Percentiles rank a stretch among this genome's conserved stretches.
Conservation (phyloP, 2,329 filamentous ascomycete species). For the Penicillium sp. region DNA sequence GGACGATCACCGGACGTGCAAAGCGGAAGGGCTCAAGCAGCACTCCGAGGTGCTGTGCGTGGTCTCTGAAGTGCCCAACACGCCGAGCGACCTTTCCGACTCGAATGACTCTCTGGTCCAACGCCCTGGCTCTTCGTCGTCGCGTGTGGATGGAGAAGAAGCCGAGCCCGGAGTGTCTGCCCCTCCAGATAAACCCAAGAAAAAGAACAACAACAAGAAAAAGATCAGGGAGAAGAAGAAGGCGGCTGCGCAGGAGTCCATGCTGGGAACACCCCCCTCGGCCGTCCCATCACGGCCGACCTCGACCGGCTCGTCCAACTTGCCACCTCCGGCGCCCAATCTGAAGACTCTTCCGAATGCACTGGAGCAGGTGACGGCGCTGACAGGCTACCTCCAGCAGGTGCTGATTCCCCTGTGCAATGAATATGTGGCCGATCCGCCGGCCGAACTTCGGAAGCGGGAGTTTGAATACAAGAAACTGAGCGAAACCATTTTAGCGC, state of each 20-base stretch:
- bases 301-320: constrained; percentile 13
- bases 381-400: constrained; percentile 38
- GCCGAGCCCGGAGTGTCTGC: constrained; percentile 7
- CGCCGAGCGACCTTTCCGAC: constrained; percentile 34
- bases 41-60: constrained; percentile 49
- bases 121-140: constrained; percentile 18
- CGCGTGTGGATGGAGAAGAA: constrained; percentile 21
- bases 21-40: constrained; percentile 48
- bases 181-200: constrained; percentile 20
- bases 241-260: constrained; percentile 6
- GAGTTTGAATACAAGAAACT: constrained; percentile 46
- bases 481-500: constrained; percentile 44
- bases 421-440: constrained; percentile 40
- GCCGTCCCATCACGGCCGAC: constrained; percentile 21
- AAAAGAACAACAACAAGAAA: constrained; percentile 29
- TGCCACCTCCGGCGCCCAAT: constrained; percentile 36
- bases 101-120: constrained; percentile 13
- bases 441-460: constrained; percentile 39
- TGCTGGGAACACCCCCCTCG: constrained; percentile 8
- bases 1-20: constrained; percentile 40
- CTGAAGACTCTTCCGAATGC: constrained; percentile 33
- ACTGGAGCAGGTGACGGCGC: constrained; percentile 39
- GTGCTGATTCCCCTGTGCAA: constrained; percentile 40
- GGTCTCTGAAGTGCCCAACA: constrained; percentile 39
- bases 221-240: constrained; percentile 18